These are phyloP conservation scores for Lactuca sativa DNA, from an alignment of 129 eudicot species.

Conservation along the genomic window DNA sequence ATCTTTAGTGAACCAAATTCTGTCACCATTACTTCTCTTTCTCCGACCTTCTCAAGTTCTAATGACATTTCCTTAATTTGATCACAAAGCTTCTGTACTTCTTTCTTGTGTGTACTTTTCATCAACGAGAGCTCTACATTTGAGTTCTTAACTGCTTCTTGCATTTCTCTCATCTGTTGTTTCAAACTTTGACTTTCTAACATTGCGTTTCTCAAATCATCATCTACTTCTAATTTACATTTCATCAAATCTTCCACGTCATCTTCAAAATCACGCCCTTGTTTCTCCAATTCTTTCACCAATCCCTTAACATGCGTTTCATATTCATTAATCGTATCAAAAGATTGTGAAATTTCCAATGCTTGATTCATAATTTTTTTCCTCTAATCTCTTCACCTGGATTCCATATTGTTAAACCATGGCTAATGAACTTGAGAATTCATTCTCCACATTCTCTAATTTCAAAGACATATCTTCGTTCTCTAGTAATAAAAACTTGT, in stretches of 20 bases:
- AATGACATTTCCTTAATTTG: constrained; percentile 39
- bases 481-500: constrained; percentile 54
- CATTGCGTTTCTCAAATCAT: constrained; percentile 50
- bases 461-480: constrained; percentile 42
- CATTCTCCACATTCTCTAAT: constrained; percentile 55
- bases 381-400: constrained; percentile 63
- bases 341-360: constrained; percentile 48
- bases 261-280: constrained; percentile 61
- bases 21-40: constrained; percentile 44
- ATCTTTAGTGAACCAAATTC: constrained; percentile 37
- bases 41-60: constrained; percentile 36
- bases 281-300: constrained; percentile 67
- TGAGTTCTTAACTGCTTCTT: constrained; percentile 56
- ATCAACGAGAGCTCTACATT: constrained; percentile 40
- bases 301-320: constrained; percentile 57
- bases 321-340: constrained; percentile 51
- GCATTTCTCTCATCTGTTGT: constrained; percentile 42
- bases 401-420: constrained; percentile 45
- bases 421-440: constrained; percentile 46
- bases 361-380: constrained; percentile 47
- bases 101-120: constrained; percentile 43
- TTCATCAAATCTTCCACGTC: constrained; percentile 54
- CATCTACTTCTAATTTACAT: constrained; percentile 71
- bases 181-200: constrained; percentile 50
- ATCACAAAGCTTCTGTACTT: constrained; percentile 45